These are phyloP conservation scores for Ophiocordyceps camponoti-floridani DNA, from an alignment of 2,329 filamentous ascomycete genomes.

Conservation along the genomic window DNA sequence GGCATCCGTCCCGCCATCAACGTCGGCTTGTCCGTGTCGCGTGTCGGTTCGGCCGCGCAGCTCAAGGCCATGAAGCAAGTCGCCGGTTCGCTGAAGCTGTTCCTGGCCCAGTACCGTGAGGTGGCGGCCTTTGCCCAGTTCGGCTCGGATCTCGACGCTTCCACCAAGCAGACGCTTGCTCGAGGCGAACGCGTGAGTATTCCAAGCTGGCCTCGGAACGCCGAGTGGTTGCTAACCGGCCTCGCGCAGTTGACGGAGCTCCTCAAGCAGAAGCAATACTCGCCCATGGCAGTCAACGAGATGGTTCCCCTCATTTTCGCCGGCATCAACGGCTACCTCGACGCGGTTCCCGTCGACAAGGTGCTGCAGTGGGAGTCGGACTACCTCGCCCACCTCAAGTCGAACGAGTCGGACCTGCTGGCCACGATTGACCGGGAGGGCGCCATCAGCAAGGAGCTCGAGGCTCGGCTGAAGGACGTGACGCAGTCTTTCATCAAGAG, in stretches of 20 bases:
- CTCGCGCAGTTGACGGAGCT: conserved; percentile 63
- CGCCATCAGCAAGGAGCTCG: conserved; percentile 84
- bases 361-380: conserved; percentile 88
- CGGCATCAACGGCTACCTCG: conserved; percentile 95
- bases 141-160: conserved; percentile 97
- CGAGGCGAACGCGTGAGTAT: conserved; percentile 88
- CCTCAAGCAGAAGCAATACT: conserved; percentile 99
- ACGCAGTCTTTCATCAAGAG: conserved; percentile 78
- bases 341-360: conserved; percentile 76
- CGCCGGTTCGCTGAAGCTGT: conserved; percentile 97
- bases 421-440: conserved; percentile 89
- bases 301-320: conserved; percentile 99
- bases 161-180: conserved; percentile 94
- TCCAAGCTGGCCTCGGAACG: neutral
- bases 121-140: conserved; percentile 99
- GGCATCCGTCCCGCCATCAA: conserved; percentile 99
- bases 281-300: conserved; percentile 95
- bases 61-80: conserved; percentile 99
- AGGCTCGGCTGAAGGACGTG: conserved; percentile 64
- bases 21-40: conserved; percentile 99
- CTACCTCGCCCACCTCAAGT: conserved; percentile 82
- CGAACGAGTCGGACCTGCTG: conserved; percentile 72
- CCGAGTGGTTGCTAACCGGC: conserved; percentile 6
- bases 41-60: conserved; percentile 98
- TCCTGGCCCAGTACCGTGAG: conserved; percentile 99